Conservation (phyloP, 768 basidiomycete species). For the Nevesoporus exiguus region DNA sequence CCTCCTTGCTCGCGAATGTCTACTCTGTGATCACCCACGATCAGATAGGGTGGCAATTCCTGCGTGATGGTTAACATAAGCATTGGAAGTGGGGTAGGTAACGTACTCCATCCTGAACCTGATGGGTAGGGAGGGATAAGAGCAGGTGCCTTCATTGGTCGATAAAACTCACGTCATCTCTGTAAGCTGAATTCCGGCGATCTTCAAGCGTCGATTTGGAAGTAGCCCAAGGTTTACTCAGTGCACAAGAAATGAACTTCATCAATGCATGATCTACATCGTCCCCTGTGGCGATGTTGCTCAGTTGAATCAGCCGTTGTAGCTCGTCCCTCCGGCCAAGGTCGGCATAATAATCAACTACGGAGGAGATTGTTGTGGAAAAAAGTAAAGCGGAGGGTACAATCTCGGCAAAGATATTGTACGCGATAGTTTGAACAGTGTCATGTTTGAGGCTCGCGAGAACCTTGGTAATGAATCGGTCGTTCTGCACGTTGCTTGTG, state of each 20-base stretch:
- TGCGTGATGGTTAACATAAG: conserved; percentile 1
- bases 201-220: conserved; percentile 18
- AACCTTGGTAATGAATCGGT: conserved; percentile 16
- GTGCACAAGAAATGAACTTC: conserved; percentile 45
- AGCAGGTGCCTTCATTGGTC: conserved; percentile 14
- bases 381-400: conserved; percentile 56
- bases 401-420: conserved; percentile 49
- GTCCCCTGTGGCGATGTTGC: conserved; percentile 24
- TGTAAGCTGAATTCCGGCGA: conserved; percentile 33
- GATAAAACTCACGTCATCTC: conserved; percentile 27
- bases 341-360: conserved; percentile 59
- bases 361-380: conserved; percentile 51
- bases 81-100: neutral
- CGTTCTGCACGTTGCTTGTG: conserved; percentile 24
- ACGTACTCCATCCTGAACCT: conserved; percentile 41
- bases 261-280: conserved; percentile 33
- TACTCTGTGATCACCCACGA: conserved; percentile 8
- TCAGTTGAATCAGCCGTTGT: conserved; percentile 38
- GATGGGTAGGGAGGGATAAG: conserved; percentile 35
- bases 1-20: conserved; percentile 17
- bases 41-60: neutral
- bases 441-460: conserved; percentile 3
- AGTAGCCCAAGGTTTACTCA: conserved; percentile 35
- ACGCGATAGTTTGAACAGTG: conserved; percentile 38
- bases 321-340: conserved; percentile 31